Base-by-base conservation (phyloP, 2,329 filamentous ascomycete species). In the Aspergillus terreus region DNA sequence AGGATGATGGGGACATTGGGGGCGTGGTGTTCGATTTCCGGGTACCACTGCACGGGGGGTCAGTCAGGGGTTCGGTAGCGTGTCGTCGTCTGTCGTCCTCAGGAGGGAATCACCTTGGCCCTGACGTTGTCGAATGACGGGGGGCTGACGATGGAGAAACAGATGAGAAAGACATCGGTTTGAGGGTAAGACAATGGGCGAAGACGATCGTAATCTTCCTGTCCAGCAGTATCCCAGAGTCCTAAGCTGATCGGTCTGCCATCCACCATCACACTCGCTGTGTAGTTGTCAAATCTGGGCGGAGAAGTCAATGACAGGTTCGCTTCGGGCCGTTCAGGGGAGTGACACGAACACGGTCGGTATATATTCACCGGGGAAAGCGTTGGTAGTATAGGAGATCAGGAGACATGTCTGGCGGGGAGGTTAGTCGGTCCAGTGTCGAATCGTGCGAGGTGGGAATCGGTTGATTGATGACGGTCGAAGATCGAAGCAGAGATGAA, bases 351-450 rank as follows among this genome's bases (percentile, higher is more conserved):
- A 74, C 71, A 99, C 94, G 65, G 94, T 99, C 62, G 94, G 94
- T 65, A 99, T 97, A 76, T 99, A 99, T 81, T 99, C 94, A 74
- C 94, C 94, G n/a, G 94, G 94, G 74, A 99, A 99, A 60, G 94
- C 94, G 79, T 97, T 99, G 58, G 94, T 99, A 58, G 94, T 97
- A 79, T 99, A 99, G 48, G 92, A 97, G 72, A 99, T 99, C 66
- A 99, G 86, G 54, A 99, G 86, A 80, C 94, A 99, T 81, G 94
- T 99, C 92, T 96, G 58, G 9, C 10, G 27, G 27, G 27, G 9
- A 30, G 27, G 27, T 30, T 30, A 30, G 27, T 10, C 7, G 27
- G 27, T 30, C 7, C 27, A 30, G 1, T 4, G 5, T 23, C 23
- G 23, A 23, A 23, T 30, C 7, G 27, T 30, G 27, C 12, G 12